Evolutionary conservation across 2,329 filamentous ascomycete species (phyloP), one percentile per base, ranked within the genome.

Genomic region (Fusarium poae): DNA sequence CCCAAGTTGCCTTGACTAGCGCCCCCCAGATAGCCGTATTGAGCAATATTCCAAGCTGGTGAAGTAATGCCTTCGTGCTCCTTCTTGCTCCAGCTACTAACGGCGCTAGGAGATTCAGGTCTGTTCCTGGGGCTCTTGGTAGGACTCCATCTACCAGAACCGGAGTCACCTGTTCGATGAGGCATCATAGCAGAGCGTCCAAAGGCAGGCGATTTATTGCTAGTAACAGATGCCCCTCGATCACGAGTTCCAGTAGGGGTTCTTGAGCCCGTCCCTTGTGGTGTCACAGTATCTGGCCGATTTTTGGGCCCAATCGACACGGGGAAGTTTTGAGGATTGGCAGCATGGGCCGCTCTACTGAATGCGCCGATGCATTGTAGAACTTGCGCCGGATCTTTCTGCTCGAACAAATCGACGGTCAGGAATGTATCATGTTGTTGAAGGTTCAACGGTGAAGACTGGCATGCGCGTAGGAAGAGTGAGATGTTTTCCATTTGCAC

Each of bases 401-500:
- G 86, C 80, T 99, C 96, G 83, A 91, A 99, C 48, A 99, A 85
- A 81, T 99, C 96, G 78, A 99, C 95, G 7, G 96, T 99, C 65
- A 98, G 89, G 81, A 99, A 99, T 71, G 94, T 90, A 80, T 99
- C 96, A 82, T 99, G 96, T 45, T 94, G 90, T 60, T 93, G 94
- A 62, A 99, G 89, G 79, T 90, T 94, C 53, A 99, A 84, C 1
- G 96, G 96, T 27, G 92, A 88, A 51, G 88, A 84, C 80, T 97
- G 92, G 83, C 94, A 97, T 63, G 93, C 94, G 75, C 88, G 89
- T 55, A 99, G 88, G 81, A 97, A 99, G 77, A 97, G 93, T 6
- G 94, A 97, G 76, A 99, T 97, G 78, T 99, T 99, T 80, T 99
- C 96, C 94, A 98, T 98, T 80, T 99, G 96, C 40, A 98, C 95